A percentile compares a stretch with the other conserved stretches of the same genome.
Evolutionary conservation across 2,329 filamentous ascomycete species (phyloP).

Genomic region (Exutisphaerella laricina): DNA sequence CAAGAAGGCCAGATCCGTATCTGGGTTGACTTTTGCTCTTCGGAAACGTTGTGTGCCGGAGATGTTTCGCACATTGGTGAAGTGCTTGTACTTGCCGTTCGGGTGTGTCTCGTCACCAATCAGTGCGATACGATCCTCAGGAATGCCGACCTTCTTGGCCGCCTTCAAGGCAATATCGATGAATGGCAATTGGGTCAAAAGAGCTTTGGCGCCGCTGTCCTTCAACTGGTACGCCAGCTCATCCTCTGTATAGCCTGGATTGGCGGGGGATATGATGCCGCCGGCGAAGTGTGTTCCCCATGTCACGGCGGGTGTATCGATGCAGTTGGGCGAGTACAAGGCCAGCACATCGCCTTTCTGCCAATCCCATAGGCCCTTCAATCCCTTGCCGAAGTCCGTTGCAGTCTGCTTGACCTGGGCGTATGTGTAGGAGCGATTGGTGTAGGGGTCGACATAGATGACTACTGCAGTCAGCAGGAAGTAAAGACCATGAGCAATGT

Average conservation of each 20-base stretch:
- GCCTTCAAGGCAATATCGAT: conserved; percentile 62
- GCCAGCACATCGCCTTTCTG: conserved; percentile 75
- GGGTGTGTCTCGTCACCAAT: conserved; percentile 65
- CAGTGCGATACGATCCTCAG: conserved; percentile 66
- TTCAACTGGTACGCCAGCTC: conserved; percentile 81
- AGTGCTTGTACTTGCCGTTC: conserved; percentile 60
- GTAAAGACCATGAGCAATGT: neutral
- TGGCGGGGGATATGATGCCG: conserved; percentile 74
- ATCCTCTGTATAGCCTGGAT: conserved; percentile 75
- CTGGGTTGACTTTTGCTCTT: conserved; percentile 58
- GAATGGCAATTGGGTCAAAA: conserved; percentile 67
- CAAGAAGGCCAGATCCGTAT: conserved; percentile 72
- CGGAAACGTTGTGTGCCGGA: conserved; percentile 55
- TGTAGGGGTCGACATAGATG: conserved; percentile 70
- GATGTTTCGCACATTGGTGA: conserved; percentile 62
- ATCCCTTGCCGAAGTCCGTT: conserved; percentile 70
- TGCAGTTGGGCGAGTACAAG: conserved; percentile 77
- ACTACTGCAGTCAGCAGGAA: conserved; percentile 43
- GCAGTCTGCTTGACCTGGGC: conserved; percentile 60
- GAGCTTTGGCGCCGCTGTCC: conserved; percentile 66
- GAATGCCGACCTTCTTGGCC: conserved; percentile 63
- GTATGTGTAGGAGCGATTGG: conserved; percentile 64
- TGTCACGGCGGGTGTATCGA: conserved; percentile 72
- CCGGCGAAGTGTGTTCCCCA: conserved; percentile 81
- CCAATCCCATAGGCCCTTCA: conserved; percentile 71